Evolutionary conservation across 257 asterid genomes (phyloP).

Genomic region (Forsythia viridissima): DNA sequence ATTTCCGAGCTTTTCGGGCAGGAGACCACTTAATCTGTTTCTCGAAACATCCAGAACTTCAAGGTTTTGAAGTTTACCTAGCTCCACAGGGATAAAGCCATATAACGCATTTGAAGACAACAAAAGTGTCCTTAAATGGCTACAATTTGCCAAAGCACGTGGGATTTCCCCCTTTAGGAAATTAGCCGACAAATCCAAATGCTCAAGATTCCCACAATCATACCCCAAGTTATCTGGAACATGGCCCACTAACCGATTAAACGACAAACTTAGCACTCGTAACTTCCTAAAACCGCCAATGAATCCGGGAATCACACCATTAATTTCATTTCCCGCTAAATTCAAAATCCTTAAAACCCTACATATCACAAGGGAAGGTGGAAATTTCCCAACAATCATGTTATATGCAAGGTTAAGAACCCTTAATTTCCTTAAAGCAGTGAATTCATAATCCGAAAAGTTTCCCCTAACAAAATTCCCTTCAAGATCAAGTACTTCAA

Average conservation of each 20-base stretch:
- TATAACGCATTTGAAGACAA: constrained; percentile 38
- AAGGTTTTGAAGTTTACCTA: constrained; percentile 37
- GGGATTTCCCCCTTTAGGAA: constrained; percentile 42
- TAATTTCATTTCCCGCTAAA: constrained; percentile 35
- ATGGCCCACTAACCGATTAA: constrained; percentile 39
- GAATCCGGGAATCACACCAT: constrained; percentile 37
- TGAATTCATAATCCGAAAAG: constrained; percentile 34
- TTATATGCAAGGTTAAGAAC: constrained; percentile 47
- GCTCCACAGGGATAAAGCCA: constrained; percentile 45
- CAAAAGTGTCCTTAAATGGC: constrained; percentile 44
- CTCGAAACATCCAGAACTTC: constrained; percentile 44
- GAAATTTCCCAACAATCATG: constrained; percentile 33
- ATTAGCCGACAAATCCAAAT: constrained; percentile 44
- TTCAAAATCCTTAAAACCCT: constrained; percentile 33
- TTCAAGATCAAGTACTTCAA: constrained; percentile 53
- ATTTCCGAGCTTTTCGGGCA: constrained; percentile 40
- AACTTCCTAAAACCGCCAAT: constrained; percentile 32
- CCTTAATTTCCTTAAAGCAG: constrained; percentile 31
- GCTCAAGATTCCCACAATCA: constrained; percentile 42
- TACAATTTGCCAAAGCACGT: constrained; percentile 34
- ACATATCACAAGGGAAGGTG: constrained; percentile 37
- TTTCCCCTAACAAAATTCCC: constrained; percentile 37
- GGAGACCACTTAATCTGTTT: constrained; percentile 36
- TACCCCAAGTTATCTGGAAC: constrained; percentile 30
- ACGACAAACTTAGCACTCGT: constrained; percentile 38